Percentiles rank a stretch among this genome's conserved stretches.
Conservation (phyloP, 805 yeast genomes). For the Phaffomyces antillensis region DNA sequence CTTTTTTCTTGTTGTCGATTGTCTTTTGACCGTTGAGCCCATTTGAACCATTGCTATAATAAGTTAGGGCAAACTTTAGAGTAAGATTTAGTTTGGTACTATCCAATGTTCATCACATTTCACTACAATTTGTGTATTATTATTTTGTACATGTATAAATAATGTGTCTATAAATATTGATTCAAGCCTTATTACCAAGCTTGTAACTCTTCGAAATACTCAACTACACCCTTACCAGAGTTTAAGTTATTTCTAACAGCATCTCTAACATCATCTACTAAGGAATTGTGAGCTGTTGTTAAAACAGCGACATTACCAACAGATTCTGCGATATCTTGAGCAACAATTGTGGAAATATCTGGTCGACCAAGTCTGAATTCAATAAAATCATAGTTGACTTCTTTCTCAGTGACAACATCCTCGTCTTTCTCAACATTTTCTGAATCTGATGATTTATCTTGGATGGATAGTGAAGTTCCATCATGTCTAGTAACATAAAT, state of each 20-base stretch:
- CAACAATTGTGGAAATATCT: slow-evolving; percentile 29
- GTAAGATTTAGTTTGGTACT: no score
- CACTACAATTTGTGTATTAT: no score
- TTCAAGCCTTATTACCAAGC: no score
- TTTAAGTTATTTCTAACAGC: slow-evolving; percentile 31
- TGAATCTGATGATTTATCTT: slow-evolving; percentile 4
- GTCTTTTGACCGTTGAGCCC: no score
- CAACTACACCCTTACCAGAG: slow-evolving; percentile 35
- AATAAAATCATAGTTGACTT: slow-evolving; percentile 21
- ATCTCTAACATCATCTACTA: slow-evolving; percentile 48
- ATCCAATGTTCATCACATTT: no score
- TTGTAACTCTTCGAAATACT: slow-evolving; percentile 24
- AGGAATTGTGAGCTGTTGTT: slow-evolving; percentile 47
- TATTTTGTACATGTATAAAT: no score
- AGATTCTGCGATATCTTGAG: slow-evolving; percentile 31
- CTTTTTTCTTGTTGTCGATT: no score
- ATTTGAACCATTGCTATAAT: no score
- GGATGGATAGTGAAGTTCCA: background rate
- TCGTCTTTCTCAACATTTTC: slow-evolving; percentile 2
- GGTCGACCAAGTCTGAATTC: slow-evolving; percentile 43
- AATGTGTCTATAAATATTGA: no score
- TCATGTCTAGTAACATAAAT: slow-evolving; percentile 19
- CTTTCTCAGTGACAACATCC: background rate
- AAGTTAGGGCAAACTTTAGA: no score
- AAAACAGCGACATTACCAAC: slow-evolving; percentile 37